Evolutionary conservation across 2,329 filamentous ascomycete species (phyloP).

Genomic region (Talaromyces sp.): DNA sequence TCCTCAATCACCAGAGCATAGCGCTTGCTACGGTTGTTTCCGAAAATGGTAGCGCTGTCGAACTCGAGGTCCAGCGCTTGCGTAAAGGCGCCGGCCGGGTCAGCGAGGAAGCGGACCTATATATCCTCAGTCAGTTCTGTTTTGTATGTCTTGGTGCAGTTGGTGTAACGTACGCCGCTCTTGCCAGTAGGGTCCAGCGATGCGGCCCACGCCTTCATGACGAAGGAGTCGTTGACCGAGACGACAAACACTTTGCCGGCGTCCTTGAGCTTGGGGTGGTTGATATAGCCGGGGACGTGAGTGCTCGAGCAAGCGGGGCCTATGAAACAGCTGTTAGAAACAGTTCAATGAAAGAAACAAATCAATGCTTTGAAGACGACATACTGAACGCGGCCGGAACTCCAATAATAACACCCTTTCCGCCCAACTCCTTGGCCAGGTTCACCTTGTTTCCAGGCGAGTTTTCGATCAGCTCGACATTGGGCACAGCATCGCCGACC

Average conservation of each 20-base stretch:
- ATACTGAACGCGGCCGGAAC: constrained; percentile 72
- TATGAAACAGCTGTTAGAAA: constrained; percentile 14
- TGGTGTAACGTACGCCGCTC: constrained; percentile 60
- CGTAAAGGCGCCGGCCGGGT: constrained; percentile 73
- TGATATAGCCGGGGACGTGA: constrained; percentile 84
- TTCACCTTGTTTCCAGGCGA: constrained; percentile 92
- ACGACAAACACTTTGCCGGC: constrained; percentile 85
- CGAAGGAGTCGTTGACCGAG: constrained; percentile 89
- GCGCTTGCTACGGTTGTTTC: constrained; percentile 75
- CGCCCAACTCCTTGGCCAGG: constrained; percentile 69
- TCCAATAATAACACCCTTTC: constrained; percentile 76
- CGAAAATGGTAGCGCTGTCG: constrained; percentile 73
- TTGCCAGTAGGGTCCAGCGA: constrained; percentile 67
- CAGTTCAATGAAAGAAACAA: not conserved
- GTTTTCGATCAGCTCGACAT: constrained; percentile 71
- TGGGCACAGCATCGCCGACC: constrained; percentile 72
- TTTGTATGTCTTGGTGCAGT: not conserved
- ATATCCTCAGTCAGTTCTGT: not conserved
- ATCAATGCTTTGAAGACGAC: constrained; percentile 18
- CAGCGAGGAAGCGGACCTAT: constrained; percentile 82
- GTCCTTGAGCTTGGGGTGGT: constrained; percentile 67
- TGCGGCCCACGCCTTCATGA: constrained; percentile 86
- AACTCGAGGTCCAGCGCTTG: constrained; percentile 78
- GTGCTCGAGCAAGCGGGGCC: constrained; percentile 58
- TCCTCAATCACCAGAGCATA: constrained; percentile 79